Conservation (phyloP, 257 asterid genomes). For the Fraxinus excelsior region DNA sequence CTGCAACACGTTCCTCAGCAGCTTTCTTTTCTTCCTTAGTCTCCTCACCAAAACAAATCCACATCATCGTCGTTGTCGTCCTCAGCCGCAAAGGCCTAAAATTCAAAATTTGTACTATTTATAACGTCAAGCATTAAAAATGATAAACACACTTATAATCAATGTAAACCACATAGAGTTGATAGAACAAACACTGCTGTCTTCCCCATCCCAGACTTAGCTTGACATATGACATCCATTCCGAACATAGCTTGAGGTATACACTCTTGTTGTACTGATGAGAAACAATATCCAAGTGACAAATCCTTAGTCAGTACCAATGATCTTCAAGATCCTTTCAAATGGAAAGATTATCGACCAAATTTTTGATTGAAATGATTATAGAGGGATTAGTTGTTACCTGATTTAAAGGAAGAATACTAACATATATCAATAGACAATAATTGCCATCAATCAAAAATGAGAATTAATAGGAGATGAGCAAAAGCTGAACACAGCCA, state of each 20-base stretch:
- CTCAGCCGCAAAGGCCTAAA: too few relatives aligned
- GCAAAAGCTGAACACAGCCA: background rate
- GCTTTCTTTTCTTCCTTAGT: too few relatives aligned
- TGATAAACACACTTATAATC: too few relatives aligned
- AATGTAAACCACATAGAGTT: too few relatives aligned
- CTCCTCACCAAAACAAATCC: too few relatives aligned
- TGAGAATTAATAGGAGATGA: background rate
- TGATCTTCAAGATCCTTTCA: conserved; percentile 28
- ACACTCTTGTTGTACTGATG: conserved; percentile 87
- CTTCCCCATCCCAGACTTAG: conserved; percentile 91
- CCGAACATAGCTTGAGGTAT: conserved; percentile 87
- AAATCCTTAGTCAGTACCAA: conserved; percentile 49
- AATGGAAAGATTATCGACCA: conserved; percentile 48
- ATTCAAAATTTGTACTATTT: too few relatives aligned
- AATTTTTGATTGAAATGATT: conserved; percentile 39
- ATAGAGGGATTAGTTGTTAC: conserved; percentile 27
- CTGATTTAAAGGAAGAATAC: conserved; percentile 22
- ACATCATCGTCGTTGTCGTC: too few relatives aligned
- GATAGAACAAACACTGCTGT: conserved; percentile 82
- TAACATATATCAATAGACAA: background rate
- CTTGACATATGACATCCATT: conserved; percentile 89
- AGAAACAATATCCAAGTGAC: conserved; percentile 55
- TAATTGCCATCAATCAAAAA: background rate
- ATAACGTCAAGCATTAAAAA: too few relatives aligned
- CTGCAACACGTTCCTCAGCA: too few relatives aligned